Evolutionary conservation across 495 filamentous ascomycete species (phyloP).

Genomic region (Hypoxylon perforatum): DNA sequence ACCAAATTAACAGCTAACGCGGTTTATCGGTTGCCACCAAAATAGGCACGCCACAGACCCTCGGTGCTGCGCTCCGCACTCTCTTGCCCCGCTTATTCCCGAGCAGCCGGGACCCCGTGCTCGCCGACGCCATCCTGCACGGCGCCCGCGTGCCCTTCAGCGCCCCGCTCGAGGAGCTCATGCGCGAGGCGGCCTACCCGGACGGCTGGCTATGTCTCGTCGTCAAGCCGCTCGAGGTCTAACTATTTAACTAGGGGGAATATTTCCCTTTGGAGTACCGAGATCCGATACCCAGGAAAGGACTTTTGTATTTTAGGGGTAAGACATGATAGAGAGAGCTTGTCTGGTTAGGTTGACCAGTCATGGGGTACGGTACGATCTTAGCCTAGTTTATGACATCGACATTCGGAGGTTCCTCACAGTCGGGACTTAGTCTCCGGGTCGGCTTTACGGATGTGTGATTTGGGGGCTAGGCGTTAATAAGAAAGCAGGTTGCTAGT

Average conservation of each 20-base stretch:
- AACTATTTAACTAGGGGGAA: neutral
- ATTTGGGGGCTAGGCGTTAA: no score
- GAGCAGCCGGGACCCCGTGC: constrained; percentile 82
- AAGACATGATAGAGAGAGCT: no score
- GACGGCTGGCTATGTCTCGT: constrained; percentile 93
- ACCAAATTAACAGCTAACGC: no score
- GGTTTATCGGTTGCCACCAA: no score
- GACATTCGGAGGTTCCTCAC: no score
- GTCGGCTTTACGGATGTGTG: no score
- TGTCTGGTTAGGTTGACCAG: no score
- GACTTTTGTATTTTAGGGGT: no score
- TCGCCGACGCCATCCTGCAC: constrained; percentile 91
- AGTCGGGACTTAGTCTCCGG: no score
- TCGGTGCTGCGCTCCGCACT: constrained; percentile 81
- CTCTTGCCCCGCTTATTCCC: constrained; percentile 88
- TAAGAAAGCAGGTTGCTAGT: no score
- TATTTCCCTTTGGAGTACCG: neutral
- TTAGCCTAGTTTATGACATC: no score
- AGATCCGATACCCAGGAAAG: neutral
- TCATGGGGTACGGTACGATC: no score
- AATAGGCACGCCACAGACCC: constrained; percentile 70
- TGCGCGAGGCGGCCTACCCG: constrained; percentile 82
- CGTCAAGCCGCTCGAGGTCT: constrained; percentile 61
- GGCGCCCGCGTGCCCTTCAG: constrained; percentile 85
- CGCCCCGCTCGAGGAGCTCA: constrained; percentile 86